These are phyloP conservation scores for Nymphaea thermarum DNA, from an alignment of 164 flowering plant species.

Conservation along the genomic window DNA sequence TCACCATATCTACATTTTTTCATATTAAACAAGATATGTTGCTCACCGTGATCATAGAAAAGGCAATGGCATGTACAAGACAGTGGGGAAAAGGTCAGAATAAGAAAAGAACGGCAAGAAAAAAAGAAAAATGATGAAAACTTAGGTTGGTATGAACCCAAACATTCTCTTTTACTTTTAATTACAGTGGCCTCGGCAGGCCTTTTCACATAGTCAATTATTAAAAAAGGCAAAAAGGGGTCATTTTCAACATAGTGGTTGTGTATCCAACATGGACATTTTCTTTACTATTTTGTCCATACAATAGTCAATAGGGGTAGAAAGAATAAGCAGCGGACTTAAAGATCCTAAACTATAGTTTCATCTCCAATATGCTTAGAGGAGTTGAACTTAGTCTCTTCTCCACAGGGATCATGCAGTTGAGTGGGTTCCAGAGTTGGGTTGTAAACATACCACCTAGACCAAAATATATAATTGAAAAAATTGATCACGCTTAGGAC, in stretches of 20 bases:
- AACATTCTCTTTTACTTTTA: conserved; percentile 7
- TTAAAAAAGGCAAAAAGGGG: conserved; percentile 4
- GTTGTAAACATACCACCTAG: conserved; percentile 43
- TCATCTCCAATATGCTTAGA: conserved; percentile 16
- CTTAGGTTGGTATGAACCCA: conserved; percentile 17
- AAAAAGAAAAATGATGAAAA: conserved; percentile 10
- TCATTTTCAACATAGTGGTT: conserved; percentile 10
- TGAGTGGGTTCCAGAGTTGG: conserved; percentile 19
- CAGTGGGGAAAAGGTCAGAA: neutral
- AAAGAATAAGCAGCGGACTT: neutral
- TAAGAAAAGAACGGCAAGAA: neutral
- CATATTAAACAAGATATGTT: neutral
- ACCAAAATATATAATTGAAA: conserved; percentile 55
- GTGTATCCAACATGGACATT: conserved; percentile 1
- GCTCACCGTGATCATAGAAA: conserved; percentile 10
- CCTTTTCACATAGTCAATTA: conserved; percentile 8
- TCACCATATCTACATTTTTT: conserved; percentile 5
- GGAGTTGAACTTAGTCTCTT: conserved; percentile 11
- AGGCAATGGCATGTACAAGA: neutral
- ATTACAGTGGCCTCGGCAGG: neutral
- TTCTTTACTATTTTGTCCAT: neutral
- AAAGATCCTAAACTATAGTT: conserved; percentile 4
- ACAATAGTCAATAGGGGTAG: conserved; percentile 8
- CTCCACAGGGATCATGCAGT: conserved; percentile 13
- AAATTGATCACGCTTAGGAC: conserved; percentile 48